Evolutionary conservation across 176 grass and related monocot genomes (phyloP), one percentile per base, ranked within the genome.

Genomic region (Musa itinerans): DNA sequence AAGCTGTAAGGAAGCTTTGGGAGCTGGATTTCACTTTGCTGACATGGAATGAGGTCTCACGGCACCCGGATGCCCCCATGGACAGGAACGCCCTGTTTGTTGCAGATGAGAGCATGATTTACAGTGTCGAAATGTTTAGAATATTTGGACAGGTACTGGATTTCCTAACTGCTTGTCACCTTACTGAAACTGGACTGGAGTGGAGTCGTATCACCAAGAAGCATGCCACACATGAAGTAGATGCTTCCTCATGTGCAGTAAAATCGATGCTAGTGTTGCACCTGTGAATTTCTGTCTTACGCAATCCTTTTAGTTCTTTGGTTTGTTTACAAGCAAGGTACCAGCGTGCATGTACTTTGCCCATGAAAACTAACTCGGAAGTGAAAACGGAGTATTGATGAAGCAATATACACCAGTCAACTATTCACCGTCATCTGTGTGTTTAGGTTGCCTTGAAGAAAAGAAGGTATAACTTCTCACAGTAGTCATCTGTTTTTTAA

Each of bases 21-120:
- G 94, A 97, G 81, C 82, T 97, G 50, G 77, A 97, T 68, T 81
- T 86, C 54, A 3, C 17, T 63, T 64, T 76, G 11, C 82, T 81
- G 14, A 58, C 71, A 75, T 97, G 94, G 94, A 52, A 4, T 5
- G 90, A 93, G 82, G 88, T 85, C 49, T 83, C 90, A 0, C 67
- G 77, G 23, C 94, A 97, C 77, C 94, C 90, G 14, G 94, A 97
- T 81, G 94, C 94, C 8, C 94, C 94, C 1, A 97, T 97, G 94
- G 94, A 97, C n/a, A 81, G 83, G 71, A 87, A 85, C 53, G 87
- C 88, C 1, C 80, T 76, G 25, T 91, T 92, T 63, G 78, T 81
- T 50, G 82, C 75, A 21, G 80, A 85, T 14, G 14, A 58, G 11
- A 84, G 79, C 80, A 82, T 49, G 16, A 84, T 97, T 54, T 97